Conservation (phyloP, 805 yeast genomes). For the Candida mattraensis region DNA sequence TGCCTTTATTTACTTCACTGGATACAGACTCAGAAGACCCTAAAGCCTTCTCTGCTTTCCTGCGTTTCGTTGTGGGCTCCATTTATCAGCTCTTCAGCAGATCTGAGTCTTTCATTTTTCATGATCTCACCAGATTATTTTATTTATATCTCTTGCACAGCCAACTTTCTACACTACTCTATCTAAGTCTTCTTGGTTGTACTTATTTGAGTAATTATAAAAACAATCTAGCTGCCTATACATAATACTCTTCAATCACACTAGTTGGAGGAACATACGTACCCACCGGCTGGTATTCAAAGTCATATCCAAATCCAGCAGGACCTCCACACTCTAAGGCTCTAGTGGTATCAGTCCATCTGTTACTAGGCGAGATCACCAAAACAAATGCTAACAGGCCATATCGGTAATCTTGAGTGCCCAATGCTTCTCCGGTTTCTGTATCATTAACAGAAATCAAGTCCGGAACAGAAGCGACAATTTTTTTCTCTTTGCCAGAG, state of each 20-base stretch:
- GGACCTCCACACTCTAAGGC: constrained; percentile 44
- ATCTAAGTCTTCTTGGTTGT: no score
- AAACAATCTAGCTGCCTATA: not conserved
- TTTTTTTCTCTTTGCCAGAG: constrained; percentile 19
- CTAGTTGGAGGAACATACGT: constrained; percentile 34
- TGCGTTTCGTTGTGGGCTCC: no score
- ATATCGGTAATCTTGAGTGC: constrained; percentile 46
- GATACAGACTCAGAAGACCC: no score
- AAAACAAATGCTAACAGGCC: constrained; percentile 44
- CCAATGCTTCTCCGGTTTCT: constrained; percentile 45
- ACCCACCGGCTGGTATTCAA: constrained; percentile 38
- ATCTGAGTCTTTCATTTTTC: no score
- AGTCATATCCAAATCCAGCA: constrained; percentile 33
- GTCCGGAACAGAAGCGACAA: constrained; percentile 44
- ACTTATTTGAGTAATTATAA: no score
- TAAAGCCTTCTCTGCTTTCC: no score
- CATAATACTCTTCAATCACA: constrained; percentile 39
- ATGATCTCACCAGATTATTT: constrained; percentile 36
- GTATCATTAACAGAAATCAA: constrained; percentile 41
- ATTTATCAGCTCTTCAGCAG: no score
- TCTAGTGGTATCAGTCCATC: constrained; percentile 35
- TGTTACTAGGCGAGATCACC: constrained; percentile 36
- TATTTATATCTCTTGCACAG: constrained; percentile 27
- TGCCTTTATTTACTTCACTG: no score
- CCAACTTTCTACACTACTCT: constrained; percentile 33